These are phyloP conservation scores for Candida nonsorbophila DNA, from an alignment of 805 yeast genomes.

Conservation along the genomic window DNA sequence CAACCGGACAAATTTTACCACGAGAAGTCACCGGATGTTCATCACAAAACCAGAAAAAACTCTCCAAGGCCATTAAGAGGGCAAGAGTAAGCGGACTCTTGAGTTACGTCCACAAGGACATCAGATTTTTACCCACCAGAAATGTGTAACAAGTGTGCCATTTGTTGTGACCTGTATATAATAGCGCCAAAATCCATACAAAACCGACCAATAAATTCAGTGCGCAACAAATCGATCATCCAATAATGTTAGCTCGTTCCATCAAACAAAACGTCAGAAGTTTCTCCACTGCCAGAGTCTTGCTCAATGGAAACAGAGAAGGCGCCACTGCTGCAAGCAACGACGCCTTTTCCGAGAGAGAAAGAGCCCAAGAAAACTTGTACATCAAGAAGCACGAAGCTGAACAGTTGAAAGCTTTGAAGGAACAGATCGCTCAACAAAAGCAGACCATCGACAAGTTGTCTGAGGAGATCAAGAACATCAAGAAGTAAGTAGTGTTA, in stretches of 20 bases:
- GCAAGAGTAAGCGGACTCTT: conserved; percentile 77
- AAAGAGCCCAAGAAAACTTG: conserved; percentile 84
- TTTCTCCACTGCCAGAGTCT: conserved; percentile 23
- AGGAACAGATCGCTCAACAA: conserved; percentile 72
- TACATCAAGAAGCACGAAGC: conserved; percentile 87
- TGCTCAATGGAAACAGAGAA: conserved; percentile 12
- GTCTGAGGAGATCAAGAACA: conserved; percentile 43
- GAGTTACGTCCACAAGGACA: conserved; percentile 66
- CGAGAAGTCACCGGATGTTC: conserved; percentile 66
- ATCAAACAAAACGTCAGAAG: conserved; percentile 20
- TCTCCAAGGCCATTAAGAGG: conserved; percentile 75
- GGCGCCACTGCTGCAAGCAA: conserved; percentile 16
- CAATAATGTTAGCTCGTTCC: conserved; percentile 10
- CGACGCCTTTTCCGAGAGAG: conserved; percentile 62
- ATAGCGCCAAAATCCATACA: not conserved
- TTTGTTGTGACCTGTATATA: not conserved
- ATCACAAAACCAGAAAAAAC: conserved; percentile 59
- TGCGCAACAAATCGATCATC: not conserved
- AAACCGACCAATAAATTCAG: not conserved
- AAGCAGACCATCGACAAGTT: conserved; percentile 51
- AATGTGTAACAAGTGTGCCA: conserved; percentile 21
- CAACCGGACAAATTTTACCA: conserved; percentile 74
- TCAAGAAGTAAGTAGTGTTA: conserved; percentile 44
- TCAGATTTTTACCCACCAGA: conserved; percentile 38
- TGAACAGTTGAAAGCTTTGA: conserved; percentile 74